phyloP scores from a whole-genome alignment of 305 asterid species.

The Stenogyne calaminthoides region DNA sequence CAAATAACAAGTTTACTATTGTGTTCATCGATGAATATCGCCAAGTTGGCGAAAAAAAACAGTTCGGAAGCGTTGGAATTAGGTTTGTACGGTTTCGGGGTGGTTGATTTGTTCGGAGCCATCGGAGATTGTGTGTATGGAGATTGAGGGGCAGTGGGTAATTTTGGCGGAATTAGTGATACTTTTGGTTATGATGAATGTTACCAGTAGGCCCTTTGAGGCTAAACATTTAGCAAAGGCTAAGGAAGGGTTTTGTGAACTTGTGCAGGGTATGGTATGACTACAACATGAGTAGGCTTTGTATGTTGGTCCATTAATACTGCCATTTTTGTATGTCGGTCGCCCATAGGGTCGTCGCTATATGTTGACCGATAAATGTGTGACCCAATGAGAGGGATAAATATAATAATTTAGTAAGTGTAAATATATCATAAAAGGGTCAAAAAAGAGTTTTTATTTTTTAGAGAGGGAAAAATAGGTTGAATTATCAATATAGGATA shows the following conservation, averaged over 20 bases:
- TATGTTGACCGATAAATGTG: too few relatives aligned
- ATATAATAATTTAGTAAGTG: too few relatives aligned
- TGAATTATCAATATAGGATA: too few relatives aligned
- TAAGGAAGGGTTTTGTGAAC: conserved; percentile 38
- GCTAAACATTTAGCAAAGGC: conserved; percentile 34
- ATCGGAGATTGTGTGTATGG: conserved; percentile 28
- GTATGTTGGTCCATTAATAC: background rate
- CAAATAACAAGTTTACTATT: conserved; percentile 19
- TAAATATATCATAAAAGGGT: too few relatives aligned
- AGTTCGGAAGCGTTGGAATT: conserved; percentile 11
- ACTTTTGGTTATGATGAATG: conserved; percentile 17
- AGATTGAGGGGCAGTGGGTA: conserved; percentile 4
- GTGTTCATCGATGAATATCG: conserved; percentile 2
- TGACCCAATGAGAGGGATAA: too few relatives aligned
- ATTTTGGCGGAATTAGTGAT: background rate
- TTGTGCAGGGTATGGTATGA: conserved; percentile 34
- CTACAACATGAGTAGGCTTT: background rate
- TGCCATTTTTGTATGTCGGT: too few relatives aligned
- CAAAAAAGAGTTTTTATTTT: too few relatives aligned
- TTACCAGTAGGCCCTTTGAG: conserved; percentile 21
- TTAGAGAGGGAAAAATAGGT: too few relatives aligned
- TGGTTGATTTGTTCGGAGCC: conserved; percentile 29
- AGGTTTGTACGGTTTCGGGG: conserved; percentile 4
- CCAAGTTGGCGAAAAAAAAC: background rate
- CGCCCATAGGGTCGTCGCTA: too few relatives aligned